Conservation (phyloP, 1,284 basidiomycete species). For the Cystobasidiaceae sp. region DNA sequence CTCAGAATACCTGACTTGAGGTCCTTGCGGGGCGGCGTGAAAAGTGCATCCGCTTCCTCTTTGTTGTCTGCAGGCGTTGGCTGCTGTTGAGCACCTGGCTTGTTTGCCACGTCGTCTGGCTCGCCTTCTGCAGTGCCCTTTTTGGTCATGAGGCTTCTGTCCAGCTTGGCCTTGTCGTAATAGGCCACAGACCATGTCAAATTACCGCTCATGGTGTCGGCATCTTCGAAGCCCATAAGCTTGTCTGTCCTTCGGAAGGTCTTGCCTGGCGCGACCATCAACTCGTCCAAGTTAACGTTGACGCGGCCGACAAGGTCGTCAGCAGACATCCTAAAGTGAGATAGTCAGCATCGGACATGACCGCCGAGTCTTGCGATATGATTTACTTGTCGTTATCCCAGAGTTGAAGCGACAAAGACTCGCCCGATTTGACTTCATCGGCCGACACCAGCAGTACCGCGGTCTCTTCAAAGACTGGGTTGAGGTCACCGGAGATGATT, state of each 20-base stretch:
- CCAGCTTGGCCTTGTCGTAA: conserved; percentile 57
- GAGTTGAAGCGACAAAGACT: conserved; percentile 62
- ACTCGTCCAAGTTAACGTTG: conserved; percentile 57
- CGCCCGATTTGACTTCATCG: conserved; percentile 64
- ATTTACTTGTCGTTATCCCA: conserved; percentile 66
- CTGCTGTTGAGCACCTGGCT: conserved; percentile 78
- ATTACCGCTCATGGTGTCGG: conserved; percentile 56
- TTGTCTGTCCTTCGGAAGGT: conserved; percentile 56
- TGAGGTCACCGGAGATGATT: conserved; percentile 59
- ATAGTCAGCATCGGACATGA: neutral
- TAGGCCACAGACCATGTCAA: conserved; percentile 58
- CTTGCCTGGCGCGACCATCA: conserved; percentile 57
- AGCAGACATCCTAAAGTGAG: conserved; percentile 38
- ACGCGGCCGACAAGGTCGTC: conserved; percentile 66
- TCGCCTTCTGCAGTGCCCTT: conserved; percentile 52
- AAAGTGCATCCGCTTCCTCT: conserved; percentile 52
- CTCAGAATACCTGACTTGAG: conserved; percentile 58
- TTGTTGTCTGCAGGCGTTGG: conserved; percentile 87
- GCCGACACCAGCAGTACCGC: conserved; percentile 62
- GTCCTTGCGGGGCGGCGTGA: conserved; percentile 58
- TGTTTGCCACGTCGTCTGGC: conserved; percentile 43
- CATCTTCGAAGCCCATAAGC: conserved; percentile 60
- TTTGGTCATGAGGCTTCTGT: conserved; percentile 45
- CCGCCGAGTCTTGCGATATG: neutral
- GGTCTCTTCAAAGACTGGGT: conserved; percentile 73